These are phyloP conservation scores for Amoebophrya sp. DNA, from an alignment of 169 alveolate species.

Conservation along the genomic window DNA sequence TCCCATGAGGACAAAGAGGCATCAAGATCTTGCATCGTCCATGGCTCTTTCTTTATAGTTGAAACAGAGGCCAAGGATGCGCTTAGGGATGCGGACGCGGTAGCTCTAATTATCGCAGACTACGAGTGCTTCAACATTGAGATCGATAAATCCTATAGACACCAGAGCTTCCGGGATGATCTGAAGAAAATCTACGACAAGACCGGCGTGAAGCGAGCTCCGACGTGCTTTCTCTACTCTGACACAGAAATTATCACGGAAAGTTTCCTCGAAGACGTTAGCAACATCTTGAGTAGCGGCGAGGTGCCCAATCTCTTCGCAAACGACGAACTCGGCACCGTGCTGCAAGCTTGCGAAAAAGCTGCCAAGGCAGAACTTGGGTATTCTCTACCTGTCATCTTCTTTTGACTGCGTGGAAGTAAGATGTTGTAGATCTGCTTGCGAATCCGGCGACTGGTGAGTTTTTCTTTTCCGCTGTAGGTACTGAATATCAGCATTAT, in stretches of 20 bases:
- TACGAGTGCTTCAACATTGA: conserved; percentile 72
- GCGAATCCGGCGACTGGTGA: too few relatives aligned
- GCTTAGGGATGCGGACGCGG: too few relatives aligned
- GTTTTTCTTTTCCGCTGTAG: too few relatives aligned
- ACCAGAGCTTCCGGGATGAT: conserved; percentile 74
- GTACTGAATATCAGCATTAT: too few relatives aligned
- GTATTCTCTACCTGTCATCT: too few relatives aligned
- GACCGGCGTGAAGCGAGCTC: conserved; percentile 65
- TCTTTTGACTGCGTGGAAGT: too few relatives aligned
- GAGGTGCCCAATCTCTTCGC: conserved; percentile 80
- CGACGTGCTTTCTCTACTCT: conserved; percentile 69
- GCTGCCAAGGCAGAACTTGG: conserved; percentile 47
- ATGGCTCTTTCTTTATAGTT: too few relatives aligned
- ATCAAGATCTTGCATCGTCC: too few relatives aligned
- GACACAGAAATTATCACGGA: conserved; percentile 85
- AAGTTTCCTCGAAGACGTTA: conserved; percentile 83
- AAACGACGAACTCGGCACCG: conserved; percentile 67
- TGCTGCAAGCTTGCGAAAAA: conserved; percentile 57
- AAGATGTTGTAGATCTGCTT: too few relatives aligned
- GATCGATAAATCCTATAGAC: conserved; percentile 72
- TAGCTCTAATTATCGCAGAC: too few relatives aligned
- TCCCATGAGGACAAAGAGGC: too few relatives aligned
- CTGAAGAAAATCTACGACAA: conserved; percentile 67
- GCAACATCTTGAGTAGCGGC: conserved; percentile 78
- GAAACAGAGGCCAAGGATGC: too few relatives aligned